Evolutionary conservation across 805 yeast species (phyloP), one percentile per base, ranked within the genome.

Genomic region (Wickerhamomyces alni): DNA sequence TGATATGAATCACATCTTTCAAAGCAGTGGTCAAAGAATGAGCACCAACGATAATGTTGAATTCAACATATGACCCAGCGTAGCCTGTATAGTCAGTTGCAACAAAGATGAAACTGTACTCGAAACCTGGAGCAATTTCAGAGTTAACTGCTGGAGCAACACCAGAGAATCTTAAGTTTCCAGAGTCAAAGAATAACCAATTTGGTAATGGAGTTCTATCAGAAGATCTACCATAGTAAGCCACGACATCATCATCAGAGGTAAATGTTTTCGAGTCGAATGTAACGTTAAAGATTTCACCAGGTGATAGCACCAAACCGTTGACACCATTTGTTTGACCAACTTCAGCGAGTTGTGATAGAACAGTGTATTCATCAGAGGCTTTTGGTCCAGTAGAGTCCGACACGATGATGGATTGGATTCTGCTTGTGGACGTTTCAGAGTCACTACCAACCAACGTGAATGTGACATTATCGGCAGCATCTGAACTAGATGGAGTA

Each of bases 201-300:
- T 77, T 82, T 29, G 99, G 99, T 40, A 93, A 69, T 3, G 99
- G 91, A 1, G 95, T 75, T 56, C 89, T 76, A 58, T 86, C 87
- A 12, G 70, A 63, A n/a, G 89, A 77, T 46, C 83, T 74, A 17
- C 96, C 96, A 55, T 86, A 84, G 63, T 83, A 87, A 8, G 81
- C 80, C 15, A 73, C 68, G 25, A 83, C 75, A 2, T 67, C 54
- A 39, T 74, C 62, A 22, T 67, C 62, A 4, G 80, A 72, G 45
- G 66, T 59, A 56, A 89, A 93, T 8, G 84, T 75, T 40, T 73
- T 66, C 17, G 64, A 55, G 33, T 79, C 75, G 53, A 93, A 87
- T 22, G 75, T 61, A 42, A 93, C 66, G 36, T 72, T 64, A 58
- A 93, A 87, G 4, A 65, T 52, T 40, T 80, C 69, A 38, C 86